These are phyloP conservation scores for Hypoxylon fragiforme DNA, from an alignment of 495 filamentous ascomycete species.

Conservation along the genomic window DNA sequence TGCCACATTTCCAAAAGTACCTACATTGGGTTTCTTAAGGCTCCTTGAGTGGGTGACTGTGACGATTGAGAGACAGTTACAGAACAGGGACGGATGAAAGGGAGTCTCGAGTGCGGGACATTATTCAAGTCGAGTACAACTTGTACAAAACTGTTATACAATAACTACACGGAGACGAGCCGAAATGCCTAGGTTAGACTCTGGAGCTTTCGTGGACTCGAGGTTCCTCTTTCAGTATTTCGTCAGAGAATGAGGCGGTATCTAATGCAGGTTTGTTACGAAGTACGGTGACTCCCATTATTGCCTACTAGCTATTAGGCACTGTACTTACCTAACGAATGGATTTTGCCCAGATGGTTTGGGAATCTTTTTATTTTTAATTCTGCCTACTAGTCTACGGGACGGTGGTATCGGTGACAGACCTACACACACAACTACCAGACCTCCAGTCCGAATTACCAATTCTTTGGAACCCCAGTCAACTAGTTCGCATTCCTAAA, in stretches of 20 bases:
- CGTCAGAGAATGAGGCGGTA: background rate
- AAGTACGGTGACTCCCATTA: background rate
- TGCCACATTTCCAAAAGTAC: conserved; percentile 1
- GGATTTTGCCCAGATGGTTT: too few species aligned
- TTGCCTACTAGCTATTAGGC: too few species aligned
- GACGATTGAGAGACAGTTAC: background rate
- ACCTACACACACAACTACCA: background rate
- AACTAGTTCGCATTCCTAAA: conserved; percentile 29
- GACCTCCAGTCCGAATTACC: too few species aligned
- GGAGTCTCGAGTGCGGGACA: background rate
- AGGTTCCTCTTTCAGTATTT: background rate
- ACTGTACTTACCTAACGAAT: too few species aligned
- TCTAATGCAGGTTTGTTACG: background rate
- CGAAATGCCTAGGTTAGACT: too few species aligned
- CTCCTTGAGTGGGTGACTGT: conserved; percentile 1
- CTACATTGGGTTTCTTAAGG: background rate
- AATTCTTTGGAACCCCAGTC: conserved; percentile 9
- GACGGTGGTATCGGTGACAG: background rate
- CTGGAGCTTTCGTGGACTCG: too few species aligned
- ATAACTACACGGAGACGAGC: too few species aligned
- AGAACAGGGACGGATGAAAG: background rate
- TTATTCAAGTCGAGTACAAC: too few species aligned
- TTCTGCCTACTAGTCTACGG: too few species aligned
- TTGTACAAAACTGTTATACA: conserved; percentile 15
- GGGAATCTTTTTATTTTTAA: too few species aligned